Evolutionary conservation across 2,329 filamentous ascomycete species (phyloP).

Genomic region (Didymellaceae sp.): DNA sequence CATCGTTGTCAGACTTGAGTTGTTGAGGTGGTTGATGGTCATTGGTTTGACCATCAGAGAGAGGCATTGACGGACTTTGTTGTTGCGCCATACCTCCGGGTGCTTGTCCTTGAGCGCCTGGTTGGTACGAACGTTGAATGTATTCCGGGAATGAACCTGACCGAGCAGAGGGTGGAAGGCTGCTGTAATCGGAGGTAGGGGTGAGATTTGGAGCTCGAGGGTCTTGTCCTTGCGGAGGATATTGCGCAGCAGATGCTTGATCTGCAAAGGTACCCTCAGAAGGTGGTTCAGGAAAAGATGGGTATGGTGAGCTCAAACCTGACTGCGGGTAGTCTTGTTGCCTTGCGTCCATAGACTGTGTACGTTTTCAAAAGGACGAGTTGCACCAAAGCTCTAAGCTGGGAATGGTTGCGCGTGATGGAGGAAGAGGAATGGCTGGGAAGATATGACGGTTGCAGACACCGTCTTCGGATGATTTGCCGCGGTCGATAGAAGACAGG

Average conservation of each 20-base stretch:
- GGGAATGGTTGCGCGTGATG: constrained; percentile 46
- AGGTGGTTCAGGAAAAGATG: constrained; percentile 64
- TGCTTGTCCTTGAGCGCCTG: constrained; percentile 74
- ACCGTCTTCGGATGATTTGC: constrained; percentile 48
- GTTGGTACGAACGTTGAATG: constrained; percentile 80
- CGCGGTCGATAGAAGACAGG: constrained; percentile 43
- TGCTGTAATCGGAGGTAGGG: constrained; percentile 86
- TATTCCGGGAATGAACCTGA: constrained; percentile 88
- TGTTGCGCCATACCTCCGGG: constrained; percentile 96
- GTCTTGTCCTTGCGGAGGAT: constrained; percentile 78
- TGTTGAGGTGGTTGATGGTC: constrained; percentile 70
- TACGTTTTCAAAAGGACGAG: constrained; percentile 36
- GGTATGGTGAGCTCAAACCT: constrained; percentile 63
- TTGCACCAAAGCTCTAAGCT: constrained; percentile 49
- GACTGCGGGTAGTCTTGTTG: constrained; percentile 61
- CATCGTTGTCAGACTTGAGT: constrained; percentile 92
- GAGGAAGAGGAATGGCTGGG: constrained; percentile 53
- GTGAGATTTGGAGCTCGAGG: constrained; percentile 77
- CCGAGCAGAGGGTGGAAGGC: constrained; percentile 76
- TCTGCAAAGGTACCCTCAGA: constrained; percentile 89
- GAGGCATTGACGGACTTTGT: constrained; percentile 95
- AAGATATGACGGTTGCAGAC: constrained; percentile 56
- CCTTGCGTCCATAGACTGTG: constrained; percentile 62
- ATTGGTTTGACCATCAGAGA: constrained; percentile 77
- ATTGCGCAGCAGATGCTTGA: constrained; percentile 91